These are phyloP conservation scores for Gracilaria vermiculophylla DNA, from an alignment of 23 red algal genomes.

Conservation along the genomic window DNA sequence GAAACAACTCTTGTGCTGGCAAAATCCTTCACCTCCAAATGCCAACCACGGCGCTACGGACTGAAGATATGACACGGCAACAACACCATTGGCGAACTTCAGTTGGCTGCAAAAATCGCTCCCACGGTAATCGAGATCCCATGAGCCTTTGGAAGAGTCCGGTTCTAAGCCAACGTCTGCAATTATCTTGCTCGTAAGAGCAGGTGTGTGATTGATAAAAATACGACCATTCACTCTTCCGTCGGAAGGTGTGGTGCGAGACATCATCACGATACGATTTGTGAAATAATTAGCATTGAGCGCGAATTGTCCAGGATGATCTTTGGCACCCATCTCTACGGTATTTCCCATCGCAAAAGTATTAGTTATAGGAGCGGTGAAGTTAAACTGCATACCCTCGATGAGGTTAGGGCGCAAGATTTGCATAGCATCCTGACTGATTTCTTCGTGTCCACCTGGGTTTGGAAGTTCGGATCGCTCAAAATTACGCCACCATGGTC, in stretches of 20 bases:
- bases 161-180: slow-evolving; percentile 76
- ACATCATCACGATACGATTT: slow-evolving; percentile 76
- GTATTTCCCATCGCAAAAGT: slow-evolving; percentile 74
- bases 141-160: slow-evolving; percentile 66
- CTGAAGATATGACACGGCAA: slow-evolving; percentile 88
- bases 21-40: slow-evolving; percentile 91
- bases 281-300: slow-evolving; percentile 92
- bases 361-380: slow-evolving; percentile 74
- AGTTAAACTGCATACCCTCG: slow-evolving; percentile 91
- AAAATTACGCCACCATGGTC: slow-evolving; percentile 80
- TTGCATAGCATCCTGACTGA: slow-evolving; percentile 84
- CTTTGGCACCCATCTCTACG: slow-evolving; percentile 78
- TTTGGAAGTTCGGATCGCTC: slow-evolving; percentile 94
- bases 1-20: slow-evolving; percentile 72
- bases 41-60: slow-evolving; percentile 78
- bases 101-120: slow-evolving; percentile 77
- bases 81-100: slow-evolving; percentile 81
- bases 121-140: slow-evolving; percentile 94
- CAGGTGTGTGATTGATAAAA: slow-evolving; percentile 90
- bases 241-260: slow-evolving; percentile 57
- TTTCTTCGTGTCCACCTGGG: slow-evolving; percentile 92
- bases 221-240: slow-evolving; percentile 84
- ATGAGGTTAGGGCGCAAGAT: slow-evolving; percentile 92
- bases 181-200: slow-evolving; percentile 80
- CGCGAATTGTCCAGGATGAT: slow-evolving; percentile 69